Percentiles rank a stretch among this genome's conserved stretches.
Conservation (phyloP, 139 green algal genomes). For the Picochlorum sp. region DNA sequence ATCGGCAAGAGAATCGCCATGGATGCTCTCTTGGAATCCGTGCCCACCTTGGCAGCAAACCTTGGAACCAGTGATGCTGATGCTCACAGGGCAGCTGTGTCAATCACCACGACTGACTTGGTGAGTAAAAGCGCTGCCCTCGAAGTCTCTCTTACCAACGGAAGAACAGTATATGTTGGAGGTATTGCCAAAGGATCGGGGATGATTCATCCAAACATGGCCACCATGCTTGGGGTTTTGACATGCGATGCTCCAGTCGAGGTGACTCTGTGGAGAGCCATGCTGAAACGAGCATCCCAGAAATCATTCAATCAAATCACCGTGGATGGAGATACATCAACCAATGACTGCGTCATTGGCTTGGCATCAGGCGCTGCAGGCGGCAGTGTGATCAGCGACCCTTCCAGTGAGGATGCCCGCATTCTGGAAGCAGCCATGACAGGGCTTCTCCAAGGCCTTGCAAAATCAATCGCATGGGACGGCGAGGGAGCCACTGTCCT, state of each 20-base stretch:
- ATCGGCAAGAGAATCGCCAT: slow-evolving; percentile 96
- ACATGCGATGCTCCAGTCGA: slow-evolving; percentile 85
- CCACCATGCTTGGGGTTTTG: slow-evolving; percentile 94
- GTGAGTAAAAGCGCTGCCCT: slow-evolving; percentile 83
- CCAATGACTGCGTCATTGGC: slow-evolving; percentile 73
- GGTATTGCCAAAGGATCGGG: slow-evolving; percentile 93
- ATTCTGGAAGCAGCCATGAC: slow-evolving; percentile 79
- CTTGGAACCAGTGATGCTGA: slow-evolving; percentile 51
- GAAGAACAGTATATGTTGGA: slow-evolving; percentile 66
- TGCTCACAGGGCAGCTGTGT: slow-evolving; percentile 66
- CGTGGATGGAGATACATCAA: slow-evolving; percentile 78
- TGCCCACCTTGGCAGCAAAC: slow-evolving; percentile 60
- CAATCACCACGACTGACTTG: slow-evolving; percentile 88
- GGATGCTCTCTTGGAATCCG: slow-evolving; percentile 61
- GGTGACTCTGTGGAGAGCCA: slow-evolving; percentile 61
- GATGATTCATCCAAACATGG: slow-evolving; percentile 99
- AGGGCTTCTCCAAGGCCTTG: slow-evolving; percentile 77
- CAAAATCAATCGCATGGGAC: slow-evolving; percentile 97
- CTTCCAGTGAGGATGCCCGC: slow-evolving; percentile 37
- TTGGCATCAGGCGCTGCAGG: slow-evolving; percentile 62
- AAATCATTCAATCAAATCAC: slow-evolving; percentile 80
- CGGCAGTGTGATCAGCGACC: slow-evolving; percentile 53
- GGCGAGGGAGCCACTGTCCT: slow-evolving; percentile 95
- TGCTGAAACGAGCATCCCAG: slow-evolving; percentile 54
- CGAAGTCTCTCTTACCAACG: slow-evolving; percentile 43